Base-by-base conservation (phyloP, 306 rosid species). In the Prosopis cineraria region DNA sequence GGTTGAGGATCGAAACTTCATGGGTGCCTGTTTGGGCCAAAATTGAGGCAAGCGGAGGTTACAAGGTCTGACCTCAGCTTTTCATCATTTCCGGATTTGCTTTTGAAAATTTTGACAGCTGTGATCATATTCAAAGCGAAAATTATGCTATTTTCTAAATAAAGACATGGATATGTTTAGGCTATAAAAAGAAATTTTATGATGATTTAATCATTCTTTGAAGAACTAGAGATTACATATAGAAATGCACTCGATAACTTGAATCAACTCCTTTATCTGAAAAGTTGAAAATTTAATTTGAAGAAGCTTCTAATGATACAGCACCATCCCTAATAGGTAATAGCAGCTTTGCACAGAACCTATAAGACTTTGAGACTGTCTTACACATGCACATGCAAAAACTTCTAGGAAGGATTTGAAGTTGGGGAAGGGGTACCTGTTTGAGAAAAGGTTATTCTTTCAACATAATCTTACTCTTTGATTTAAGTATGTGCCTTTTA, bases 1-100 rank as follows among this genome's bases (percentile, higher is more conserved):
- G 80, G 69, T 40, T 17, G 64, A 74, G 70, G 75, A 78, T 10
- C 74, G 83, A 50, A 82, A 59, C 84, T 83, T 83, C 91, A 88
- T 87, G 78, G 78, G 34, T 68, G 55, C 78, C 74, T 78, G 68
- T 77, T 77, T 64, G 60, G 64, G 56, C 68, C 30, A 48, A 48
- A 77, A 66, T 37, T 63, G 68, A 25, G 68, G 41, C 58, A 75
- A 78, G 60, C 43, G 60, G 78, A 16, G 10, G 34, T 27, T 64
- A 60, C 78, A 40, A 63, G 68, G 64, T 67, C 52, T 59, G 76
- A 50, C 71, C 75, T 74, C 67, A 81, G 45, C 52, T 63, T 74
- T 74, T 77, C 81, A 72, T 84, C 63, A 68, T 79, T 76, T 75
- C 85, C 84, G 82, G 83, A 76, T 68, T 75, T 73, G 39, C 44